Evolutionary conservation across 2,329 filamentous ascomycete species (phyloP).

Genomic region (Capronia americana): DNA sequence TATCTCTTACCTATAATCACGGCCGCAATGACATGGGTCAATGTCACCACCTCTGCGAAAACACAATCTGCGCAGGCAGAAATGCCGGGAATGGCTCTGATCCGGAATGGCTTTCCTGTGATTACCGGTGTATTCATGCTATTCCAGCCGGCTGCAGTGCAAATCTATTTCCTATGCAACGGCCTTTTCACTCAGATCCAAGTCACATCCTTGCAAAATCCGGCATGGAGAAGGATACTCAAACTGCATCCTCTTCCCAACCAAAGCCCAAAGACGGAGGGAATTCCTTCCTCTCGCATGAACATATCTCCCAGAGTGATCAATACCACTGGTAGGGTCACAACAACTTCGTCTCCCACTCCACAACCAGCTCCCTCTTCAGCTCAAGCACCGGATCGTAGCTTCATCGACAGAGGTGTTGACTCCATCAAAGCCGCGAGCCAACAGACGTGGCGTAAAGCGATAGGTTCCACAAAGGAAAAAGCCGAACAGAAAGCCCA

Average conservation of each 20-base stretch:
- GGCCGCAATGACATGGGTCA: conserved; percentile 62
- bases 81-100: conserved; percentile 42
- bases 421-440: conserved; percentile 43
- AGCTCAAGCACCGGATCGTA: conserved; percentile 33
- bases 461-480: conserved; percentile 16
- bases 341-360: not conserved
- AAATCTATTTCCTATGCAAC: conserved; percentile 31
- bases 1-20: conserved; percentile 73
- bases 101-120: conserved; percentile 56
- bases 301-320: conserved; percentile 21
- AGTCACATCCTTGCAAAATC: conserved; percentile 16
- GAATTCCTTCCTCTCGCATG: conserved; percentile 26
- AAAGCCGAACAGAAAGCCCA: conserved; percentile 18
- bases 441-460: conserved; percentile 19
- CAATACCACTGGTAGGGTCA: conserved; percentile 10
- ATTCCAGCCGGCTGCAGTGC: conserved; percentile 29
- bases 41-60: conserved; percentile 60
- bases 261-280: not conserved
- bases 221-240: conserved; percentile 12
- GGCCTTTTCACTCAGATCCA: conserved; percentile 29
- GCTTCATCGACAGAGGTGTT: conserved; percentile 48
- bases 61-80: conserved; percentile 33
- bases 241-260: conserved; percentile 18
- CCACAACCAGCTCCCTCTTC: conserved; percentile 8
- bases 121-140: conserved; percentile 51